Evolutionary conservation across 1,284 basidiomycete species (phyloP).

Genomic region (Cryptococcus wingfieldii): DNA sequence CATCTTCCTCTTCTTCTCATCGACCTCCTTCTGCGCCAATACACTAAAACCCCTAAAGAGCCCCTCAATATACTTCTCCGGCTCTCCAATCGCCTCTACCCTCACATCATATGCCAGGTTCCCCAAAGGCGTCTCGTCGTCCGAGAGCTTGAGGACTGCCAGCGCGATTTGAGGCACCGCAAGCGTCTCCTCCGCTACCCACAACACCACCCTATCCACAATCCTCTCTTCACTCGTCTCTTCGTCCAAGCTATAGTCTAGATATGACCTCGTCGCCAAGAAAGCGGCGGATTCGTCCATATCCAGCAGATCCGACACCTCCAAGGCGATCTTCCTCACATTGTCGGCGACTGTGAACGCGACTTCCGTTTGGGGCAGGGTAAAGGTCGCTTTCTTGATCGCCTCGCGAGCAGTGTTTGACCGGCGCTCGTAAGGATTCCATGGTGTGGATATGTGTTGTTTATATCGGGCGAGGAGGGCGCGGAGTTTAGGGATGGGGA

Average conservation of each 20-base stretch:
- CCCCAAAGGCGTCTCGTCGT: slow-evolving; percentile 14
- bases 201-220: slow-evolving; percentile 28
- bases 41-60: slow-evolving; percentile 35
- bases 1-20: slow-evolving; percentile 10
- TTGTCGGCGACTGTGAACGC: slow-evolving; percentile 23
- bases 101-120: slow-evolving; percentile 21
- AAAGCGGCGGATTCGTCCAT: slow-evolving; percentile 29
- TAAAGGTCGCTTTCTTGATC: slow-evolving; percentile 15
- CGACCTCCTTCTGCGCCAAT: slow-evolving; percentile 30
- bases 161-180: slow-evolving; percentile 34
- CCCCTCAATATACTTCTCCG: slow-evolving; percentile 32
- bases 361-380: slow-evolving; percentile 17
- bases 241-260: slow-evolving; percentile 28
- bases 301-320: slow-evolving; percentile 19
- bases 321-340: slow-evolving; percentile 17
- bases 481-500: slow-evolving; percentile 24
- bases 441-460: slow-evolving; percentile 24
- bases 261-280: slow-evolving; percentile 30
- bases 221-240: slow-evolving; percentile 20
- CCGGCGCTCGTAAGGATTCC: slow-evolving; percentile 24
- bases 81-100: slow-evolving; percentile 26
- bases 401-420: slow-evolving; percentile 13
- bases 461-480: slow-evolving; percentile 27
- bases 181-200: slow-evolving; percentile 35
- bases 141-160: slow-evolving; percentile 16